phyloP scores from a whole-genome alignment of 768 basidiomycete genomes.

The Lentinula boryana region DNA sequence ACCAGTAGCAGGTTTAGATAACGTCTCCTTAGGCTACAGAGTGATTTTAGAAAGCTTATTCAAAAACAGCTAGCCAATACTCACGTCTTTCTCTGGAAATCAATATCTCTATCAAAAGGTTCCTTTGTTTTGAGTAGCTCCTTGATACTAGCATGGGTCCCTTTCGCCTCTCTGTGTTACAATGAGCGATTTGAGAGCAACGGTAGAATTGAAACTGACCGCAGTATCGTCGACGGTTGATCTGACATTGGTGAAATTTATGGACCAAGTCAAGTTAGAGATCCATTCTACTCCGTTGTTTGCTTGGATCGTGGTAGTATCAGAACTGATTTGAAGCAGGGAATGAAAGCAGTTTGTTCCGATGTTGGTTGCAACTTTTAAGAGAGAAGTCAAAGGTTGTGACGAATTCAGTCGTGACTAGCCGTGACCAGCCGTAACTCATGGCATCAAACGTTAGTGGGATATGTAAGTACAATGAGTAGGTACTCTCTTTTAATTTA shows the following conservation, averaged over 20 bases:
- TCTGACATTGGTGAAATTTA: background rate
- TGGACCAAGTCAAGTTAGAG: background rate
- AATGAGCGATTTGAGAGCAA: slow-evolving; percentile 9
- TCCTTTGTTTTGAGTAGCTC: slow-evolving; percentile 66
- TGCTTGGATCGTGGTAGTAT: background rate
- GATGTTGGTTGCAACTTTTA: too few species aligned
- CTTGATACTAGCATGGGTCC: slow-evolving; percentile 68
- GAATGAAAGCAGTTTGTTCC: too few species aligned
- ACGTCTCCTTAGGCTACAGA: slow-evolving; percentile 56
- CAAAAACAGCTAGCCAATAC: slow-evolving; percentile 20
- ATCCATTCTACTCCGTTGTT: background rate
- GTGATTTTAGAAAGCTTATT: background rate
- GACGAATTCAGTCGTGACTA: background rate
- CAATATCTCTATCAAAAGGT: slow-evolving; percentile 83
- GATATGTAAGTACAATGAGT: background rate
- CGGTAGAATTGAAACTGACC: slow-evolving; percentile 8
- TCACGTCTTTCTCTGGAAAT: slow-evolving; percentile 82
- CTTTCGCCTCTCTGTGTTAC: slow-evolving; percentile 66
- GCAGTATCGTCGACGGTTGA: slow-evolving; percentile 3
- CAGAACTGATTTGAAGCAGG: background rate
- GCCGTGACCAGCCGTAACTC: background rate
- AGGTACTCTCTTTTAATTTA: background rate
- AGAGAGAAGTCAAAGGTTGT: too few species aligned
- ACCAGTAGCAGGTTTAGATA: slow-evolving; percentile 66
- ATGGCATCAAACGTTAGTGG: background rate